Evolutionary conservation across 441 rosid genomes (phyloP), one percentile per base, ranked within the genome.

Genomic region (Erodium moschatum): DNA sequence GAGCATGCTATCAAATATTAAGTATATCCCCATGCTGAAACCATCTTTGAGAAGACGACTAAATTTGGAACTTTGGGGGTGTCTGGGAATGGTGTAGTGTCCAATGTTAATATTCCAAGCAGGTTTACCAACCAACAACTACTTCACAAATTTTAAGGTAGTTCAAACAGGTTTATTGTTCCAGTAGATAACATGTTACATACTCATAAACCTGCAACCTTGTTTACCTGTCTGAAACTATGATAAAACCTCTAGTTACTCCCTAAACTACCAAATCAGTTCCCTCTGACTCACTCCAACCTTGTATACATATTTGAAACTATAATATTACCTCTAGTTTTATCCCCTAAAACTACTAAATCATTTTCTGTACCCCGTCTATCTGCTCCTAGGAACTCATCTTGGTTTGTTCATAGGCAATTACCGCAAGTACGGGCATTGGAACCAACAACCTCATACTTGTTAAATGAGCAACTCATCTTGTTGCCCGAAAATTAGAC

Each of bases 61-160:
- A 52, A 52, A 52, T 5, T 15, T 16, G 60, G 18, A n/a, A 54
- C 19, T 54, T 54, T 16, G 6, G 61, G 61, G 21, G 15, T 18
- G 15, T 9, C 9, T 54, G 20, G 18, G 61, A 54, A 54, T 54
- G 20, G 20, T 54, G 61, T 54, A 54, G 21, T 54, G 9, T 19
- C 61, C 61, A 54, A 54, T 54, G 19, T 54, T 54, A 54, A 54
- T 15, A 54, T 15, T 54, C 61, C 20, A 54, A 54, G 6, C 4
- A 54, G 61, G 19, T 16, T 54, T 16, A 54, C 61, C 61, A 15
- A 54, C 20, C 61, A 54, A 16, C 61, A 54, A 54, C 61, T 54
- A 54, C 5, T 15, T 54, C 61, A 54, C 61, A 54, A 7, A 54
- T 54, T 54, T 15, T 54, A 54, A 54, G 20, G 61, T 54, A 54